Evolutionary conservation across 1,284 basidiomycete species (phyloP).

Genomic region (Boletus mariae): DNA sequence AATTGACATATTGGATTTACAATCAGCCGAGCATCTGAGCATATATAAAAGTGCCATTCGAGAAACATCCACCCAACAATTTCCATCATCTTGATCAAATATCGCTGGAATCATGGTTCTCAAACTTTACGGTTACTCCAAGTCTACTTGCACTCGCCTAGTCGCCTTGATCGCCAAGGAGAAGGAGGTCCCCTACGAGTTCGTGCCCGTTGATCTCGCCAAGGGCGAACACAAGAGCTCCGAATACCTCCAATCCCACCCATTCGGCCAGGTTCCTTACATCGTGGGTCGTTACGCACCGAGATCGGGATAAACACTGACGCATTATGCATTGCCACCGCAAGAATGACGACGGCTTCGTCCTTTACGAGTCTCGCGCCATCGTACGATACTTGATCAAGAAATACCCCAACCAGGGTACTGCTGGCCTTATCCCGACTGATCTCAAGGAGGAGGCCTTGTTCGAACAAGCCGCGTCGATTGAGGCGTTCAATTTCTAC

Average conservation of each 20-base stretch:
- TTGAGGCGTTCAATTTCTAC: slow-evolving; percentile 42
- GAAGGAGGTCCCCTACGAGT: slow-evolving; percentile 48
- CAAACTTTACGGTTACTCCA: slow-evolving; percentile 42
- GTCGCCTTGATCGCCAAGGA: slow-evolving; percentile 45
- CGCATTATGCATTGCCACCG: background rate
- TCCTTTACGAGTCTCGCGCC: slow-evolving; percentile 41
- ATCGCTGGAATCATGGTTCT: slow-evolving; percentile 40
- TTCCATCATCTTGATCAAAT: background rate
- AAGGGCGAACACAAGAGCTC: slow-evolving; percentile 46
- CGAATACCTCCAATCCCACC: slow-evolving; percentile 46
- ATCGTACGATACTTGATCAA: slow-evolving; percentile 40
- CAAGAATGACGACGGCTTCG: slow-evolving; percentile 35
- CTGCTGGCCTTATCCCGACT: slow-evolving; percentile 24
- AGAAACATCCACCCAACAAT: background rate
- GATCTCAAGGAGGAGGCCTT: slow-evolving; percentile 35
- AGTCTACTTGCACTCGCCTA: slow-evolving; percentile 44
- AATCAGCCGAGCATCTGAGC: background rate
- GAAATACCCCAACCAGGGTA: slow-evolving; percentile 33
- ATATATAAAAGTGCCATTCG: background rate
- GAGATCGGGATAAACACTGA: background rate
- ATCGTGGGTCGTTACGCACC: slow-evolving; percentile 26
- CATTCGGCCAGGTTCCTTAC: slow-evolving; percentile 63
- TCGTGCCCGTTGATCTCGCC: slow-evolving; percentile 39
- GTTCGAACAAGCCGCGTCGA: slow-evolving; percentile 44
- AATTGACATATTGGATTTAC: background rate